Base-by-base conservation (phyloP, 768 basidiomycete species). In the Crassisporium funariophilum region DNA sequence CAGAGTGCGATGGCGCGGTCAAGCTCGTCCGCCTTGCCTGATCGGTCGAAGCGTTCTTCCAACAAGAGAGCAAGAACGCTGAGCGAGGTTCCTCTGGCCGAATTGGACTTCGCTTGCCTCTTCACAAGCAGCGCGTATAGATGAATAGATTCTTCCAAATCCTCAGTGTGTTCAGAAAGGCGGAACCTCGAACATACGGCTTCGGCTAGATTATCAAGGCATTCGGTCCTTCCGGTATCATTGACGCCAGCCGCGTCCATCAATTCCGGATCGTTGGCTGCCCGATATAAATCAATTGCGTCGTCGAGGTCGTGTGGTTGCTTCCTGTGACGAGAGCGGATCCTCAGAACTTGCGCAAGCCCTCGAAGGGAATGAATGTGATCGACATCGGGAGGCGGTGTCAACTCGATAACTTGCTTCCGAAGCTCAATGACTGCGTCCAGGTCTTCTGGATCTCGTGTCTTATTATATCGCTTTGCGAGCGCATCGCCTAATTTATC, bases 401-500 rank as follows among this genome's bases (percentile, higher is more conserved):
- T 36, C 23, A 37, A 24, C 4, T 25, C 15, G 24, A 45, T 24
- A 4, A 45, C 13, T 22, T 45, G 13, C 35, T 22, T 35, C 3
- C 44, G 44, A 10, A 45, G 22, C 4, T 6, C 5, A 16, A 45
- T 37, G 4, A 16, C 21, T 1, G 35, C 15, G 12, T 45, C 44
- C 21, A 35, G 17, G 23, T 37, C 35, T 22, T 37, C 21, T n/a
- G 5, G 3, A 10, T 27, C 16, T 15, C 15, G 16, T 11, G 35
- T 21, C 27, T 19, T n/a, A 20, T 45, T 45, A 20, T 36, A 45
- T 1, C 35, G 44, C 25, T 37, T 45, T 23, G 7, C 35, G 15
- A 45, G 44, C 4, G 13, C n/a, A 27, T 45, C 35, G 1, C 35
- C 35, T 4, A 45, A 15, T 24, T 37, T 17, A 15, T 16, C 29